These are phyloP conservation scores for Mucor irregularis DNA, from an alignment of 371 early-diverging fungal genomes.

Conservation along the genomic window DNA sequence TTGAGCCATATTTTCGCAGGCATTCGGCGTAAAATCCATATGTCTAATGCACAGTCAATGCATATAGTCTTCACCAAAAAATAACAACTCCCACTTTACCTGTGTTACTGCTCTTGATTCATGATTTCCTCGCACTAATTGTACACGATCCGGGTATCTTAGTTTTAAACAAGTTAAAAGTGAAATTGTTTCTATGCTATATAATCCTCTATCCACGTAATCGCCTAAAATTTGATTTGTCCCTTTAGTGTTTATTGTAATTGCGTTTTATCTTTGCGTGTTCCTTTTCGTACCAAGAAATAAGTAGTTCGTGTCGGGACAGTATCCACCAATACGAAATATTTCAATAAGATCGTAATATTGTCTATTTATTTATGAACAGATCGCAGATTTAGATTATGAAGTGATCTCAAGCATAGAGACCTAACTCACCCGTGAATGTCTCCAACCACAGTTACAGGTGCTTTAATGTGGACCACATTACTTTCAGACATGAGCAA, in stretches of 20 bases:
- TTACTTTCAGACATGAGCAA: constrained; percentile 90
- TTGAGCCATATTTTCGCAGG: constrained; percentile 84
- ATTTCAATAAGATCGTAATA: constrained; percentile 96
- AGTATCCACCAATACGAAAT: constrained; percentile 91
- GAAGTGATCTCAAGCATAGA: no score
- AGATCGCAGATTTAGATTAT: background rate
- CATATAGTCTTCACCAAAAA: background rate
- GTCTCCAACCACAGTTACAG: constrained; percentile 95
- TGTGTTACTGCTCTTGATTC: constrained; percentile 92
- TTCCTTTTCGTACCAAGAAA: constrained; percentile 83
- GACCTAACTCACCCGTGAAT: constrained; percentile 78
- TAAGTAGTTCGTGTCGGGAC: constrained; percentile 92
- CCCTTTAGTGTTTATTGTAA: background rate
- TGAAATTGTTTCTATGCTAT: constrained; percentile 94
- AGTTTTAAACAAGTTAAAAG: constrained; percentile 88
- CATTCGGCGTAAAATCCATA: constrained; percentile 99
- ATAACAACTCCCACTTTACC: constrained; percentile 33
- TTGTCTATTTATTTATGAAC: constrained; percentile 62
- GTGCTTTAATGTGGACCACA: constrained; percentile 84
- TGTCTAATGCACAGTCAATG: constrained; percentile 57
- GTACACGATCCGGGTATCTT: constrained; percentile 90
- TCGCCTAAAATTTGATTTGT: constrained; percentile 65
- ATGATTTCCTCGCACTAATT: constrained; percentile 97
- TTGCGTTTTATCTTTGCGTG: background rate
- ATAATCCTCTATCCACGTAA: constrained; percentile 97